Conservation (phyloP, 371 early-diverging fungal genomes). For the Apophysomyces trapeziformis region DNA sequence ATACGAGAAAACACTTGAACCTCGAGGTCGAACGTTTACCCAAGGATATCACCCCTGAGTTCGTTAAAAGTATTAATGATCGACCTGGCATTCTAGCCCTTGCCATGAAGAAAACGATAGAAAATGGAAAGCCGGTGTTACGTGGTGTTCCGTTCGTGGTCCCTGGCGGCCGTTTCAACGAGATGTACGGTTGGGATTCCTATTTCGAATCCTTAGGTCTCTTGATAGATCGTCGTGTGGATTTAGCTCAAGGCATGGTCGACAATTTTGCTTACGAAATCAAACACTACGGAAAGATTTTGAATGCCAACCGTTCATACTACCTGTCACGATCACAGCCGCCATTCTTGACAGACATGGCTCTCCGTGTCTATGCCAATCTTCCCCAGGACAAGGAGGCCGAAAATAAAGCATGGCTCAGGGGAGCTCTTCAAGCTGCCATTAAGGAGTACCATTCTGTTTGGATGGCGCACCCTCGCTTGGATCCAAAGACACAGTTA, state of each 20-base stretch:
- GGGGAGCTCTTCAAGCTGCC: slow-evolving; percentile 73
- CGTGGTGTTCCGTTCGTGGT: slow-evolving; percentile 93
- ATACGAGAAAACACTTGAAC: slow-evolving; percentile 70
- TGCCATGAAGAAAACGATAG: slow-evolving; percentile 71
- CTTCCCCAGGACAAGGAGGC: slow-evolving; percentile 54
- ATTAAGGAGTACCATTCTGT: slow-evolving; percentile 93
- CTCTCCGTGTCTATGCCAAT: slow-evolving; percentile 75
- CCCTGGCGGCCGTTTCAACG: slow-evolving; percentile 98
- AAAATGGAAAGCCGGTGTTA: slow-evolving; percentile 56
- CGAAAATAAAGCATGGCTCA: slow-evolving; percentile 79
- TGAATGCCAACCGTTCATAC: slow-evolving; percentile 97
- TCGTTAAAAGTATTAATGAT: slow-evolving; percentile 89
- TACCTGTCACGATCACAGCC: slow-evolving; percentile 97
- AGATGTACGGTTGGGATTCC: slow-evolving; percentile 99
- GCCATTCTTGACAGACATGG: slow-evolving; percentile 97
- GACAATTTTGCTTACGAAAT: slow-evolving; percentile 97
- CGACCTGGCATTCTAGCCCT: slow-evolving; percentile 90
- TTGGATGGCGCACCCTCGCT: slow-evolving; percentile 86
- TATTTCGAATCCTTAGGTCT: slow-evolving; percentile 95
- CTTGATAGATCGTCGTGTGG: slow-evolving; percentile 80
- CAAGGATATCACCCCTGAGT: slow-evolving; percentile 83
- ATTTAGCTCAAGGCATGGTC: slow-evolving; percentile 92
- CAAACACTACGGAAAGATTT: slow-evolving; percentile 95
- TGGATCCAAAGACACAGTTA: slow-evolving; percentile 79
- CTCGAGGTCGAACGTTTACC: slow-evolving; percentile 88